A percentile compares a stretch with the other conserved stretches of the same genome.
phyloP scores from a whole-genome alignment of 1,284 basidiomycete genomes.

The Ceratobasidium sp. region DNA sequence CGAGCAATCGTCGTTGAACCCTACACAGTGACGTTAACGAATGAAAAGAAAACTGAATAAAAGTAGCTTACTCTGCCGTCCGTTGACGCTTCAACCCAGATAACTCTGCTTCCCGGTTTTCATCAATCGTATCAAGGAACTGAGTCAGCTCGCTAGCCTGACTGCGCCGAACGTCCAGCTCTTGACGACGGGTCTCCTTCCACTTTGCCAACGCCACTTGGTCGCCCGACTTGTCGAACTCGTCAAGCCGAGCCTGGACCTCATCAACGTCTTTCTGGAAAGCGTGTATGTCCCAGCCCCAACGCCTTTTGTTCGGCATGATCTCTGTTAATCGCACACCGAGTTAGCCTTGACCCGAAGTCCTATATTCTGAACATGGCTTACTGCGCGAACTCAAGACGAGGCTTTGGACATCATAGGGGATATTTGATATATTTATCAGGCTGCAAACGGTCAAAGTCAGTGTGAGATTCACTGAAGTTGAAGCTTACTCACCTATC shows the following conservation, averaged over 20 bases:
- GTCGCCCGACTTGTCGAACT: neutral
- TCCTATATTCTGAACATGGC: neutral
- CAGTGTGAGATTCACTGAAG: neutral
- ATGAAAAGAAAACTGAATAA: neutral
- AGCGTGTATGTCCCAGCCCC: slow-evolving; percentile 2
- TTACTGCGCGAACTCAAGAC: slow-evolving; percentile 20
- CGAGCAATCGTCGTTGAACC: slow-evolving; percentile 25
- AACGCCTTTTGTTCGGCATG: slow-evolving; percentile 28
- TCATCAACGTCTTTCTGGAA: neutral
- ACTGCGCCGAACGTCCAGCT: neutral
- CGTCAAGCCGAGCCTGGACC: neutral
- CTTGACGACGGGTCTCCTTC: neutral
- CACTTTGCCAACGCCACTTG: neutral
- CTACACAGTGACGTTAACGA: neutral
- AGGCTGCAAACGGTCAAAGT: neutral
- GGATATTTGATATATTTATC: neutral
- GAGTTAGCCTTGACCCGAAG: neutral
- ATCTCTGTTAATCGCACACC: neutral
- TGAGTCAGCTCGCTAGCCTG: neutral
- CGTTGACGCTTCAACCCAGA: neutral
- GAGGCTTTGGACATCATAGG: neutral
- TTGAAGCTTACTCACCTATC: neutral
- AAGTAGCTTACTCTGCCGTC: slow-evolving; percentile 13
- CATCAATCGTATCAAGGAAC: slow-evolving; percentile 14
- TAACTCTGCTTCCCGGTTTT: slow-evolving; percentile 21